Conservation (phyloP, 495 filamentous ascomycete genomes). For the Hypoxylon lienhwacheense region DNA sequence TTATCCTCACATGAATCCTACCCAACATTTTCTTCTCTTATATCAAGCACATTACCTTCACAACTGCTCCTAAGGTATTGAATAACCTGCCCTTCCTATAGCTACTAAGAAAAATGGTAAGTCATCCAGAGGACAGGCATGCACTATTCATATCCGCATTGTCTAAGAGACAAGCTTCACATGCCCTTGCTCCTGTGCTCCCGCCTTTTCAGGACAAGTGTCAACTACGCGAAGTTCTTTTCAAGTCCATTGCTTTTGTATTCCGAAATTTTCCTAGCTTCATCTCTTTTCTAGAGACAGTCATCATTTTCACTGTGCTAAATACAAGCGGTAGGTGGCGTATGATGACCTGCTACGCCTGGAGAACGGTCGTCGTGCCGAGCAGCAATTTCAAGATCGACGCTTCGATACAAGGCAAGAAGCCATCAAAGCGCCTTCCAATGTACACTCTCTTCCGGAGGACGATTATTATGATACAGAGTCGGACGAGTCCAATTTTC, state of each 20-base stretch:
- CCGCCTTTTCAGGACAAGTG: too few relatives aligned
- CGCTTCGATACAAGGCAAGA: not conserved
- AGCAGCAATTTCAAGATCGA: conserved; percentile 4
- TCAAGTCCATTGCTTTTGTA: too few relatives aligned
- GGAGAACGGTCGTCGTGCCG: conserved; percentile 13
- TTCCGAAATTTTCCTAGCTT: too few relatives aligned
- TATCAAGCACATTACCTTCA: not conserved
- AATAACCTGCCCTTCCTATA: too few relatives aligned
- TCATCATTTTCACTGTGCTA: conserved; percentile 6
- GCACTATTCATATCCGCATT: too few relatives aligned
- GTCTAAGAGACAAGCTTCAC: too few relatives aligned
- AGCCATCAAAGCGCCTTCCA: not conserved
- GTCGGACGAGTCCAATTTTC: conserved; percentile 21
- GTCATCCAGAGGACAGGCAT: too few relatives aligned
- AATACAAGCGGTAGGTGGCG: conserved; percentile 15
- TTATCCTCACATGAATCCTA: not conserved
- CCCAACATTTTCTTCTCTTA: not conserved
- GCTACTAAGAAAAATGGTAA: too few relatives aligned
- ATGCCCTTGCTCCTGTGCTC: too few relatives aligned
- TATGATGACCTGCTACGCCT: conserved; percentile 18
- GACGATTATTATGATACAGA: conserved; percentile 40
- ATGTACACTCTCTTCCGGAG: conserved; percentile 26
- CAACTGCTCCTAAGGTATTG: too few relatives aligned
- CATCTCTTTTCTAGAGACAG: not conserved
- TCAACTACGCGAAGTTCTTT: too few relatives aligned